Percentiles rank a stretch among this genome's conserved stretches.
Conservation (phyloP, 768 basidiomycete genomes). For the Hygrocybe punicea region DNA sequence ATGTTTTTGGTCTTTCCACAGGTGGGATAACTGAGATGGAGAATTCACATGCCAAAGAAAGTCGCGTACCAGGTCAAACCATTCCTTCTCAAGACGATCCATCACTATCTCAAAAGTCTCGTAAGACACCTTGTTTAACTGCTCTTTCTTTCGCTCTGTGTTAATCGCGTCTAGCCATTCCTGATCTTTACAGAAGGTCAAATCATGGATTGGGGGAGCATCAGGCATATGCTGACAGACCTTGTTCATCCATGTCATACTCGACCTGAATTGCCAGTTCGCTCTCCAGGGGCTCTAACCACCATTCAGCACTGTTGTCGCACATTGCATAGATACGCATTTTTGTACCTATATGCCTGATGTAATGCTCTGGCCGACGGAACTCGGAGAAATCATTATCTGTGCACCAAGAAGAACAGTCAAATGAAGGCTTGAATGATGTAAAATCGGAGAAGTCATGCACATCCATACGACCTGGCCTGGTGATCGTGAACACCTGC, state of each 20-base stretch:
- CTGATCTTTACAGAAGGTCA: conserved; percentile 55
- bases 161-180: conserved; percentile 93
- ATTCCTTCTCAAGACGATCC: conserved; percentile 98
- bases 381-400: conserved; percentile 69
- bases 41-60: not conserved
- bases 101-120: conserved; percentile 95
- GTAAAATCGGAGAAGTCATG: conserved; percentile 26
- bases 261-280: conserved; percentile 93
- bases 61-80: conserved; percentile 83
- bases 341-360: conserved; percentile 78
- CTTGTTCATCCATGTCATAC: conserved; percentile 99
- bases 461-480: conserved; percentile 71
- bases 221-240: conserved; percentile 37
- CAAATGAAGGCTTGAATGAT: not conserved
- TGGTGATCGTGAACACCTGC: conserved; percentile 62
- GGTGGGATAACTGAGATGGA: not conserved
- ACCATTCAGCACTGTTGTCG: conserved; percentile 3
- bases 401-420: conserved; percentile 16
- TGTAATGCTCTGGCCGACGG: conserved; percentile 76
- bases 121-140: conserved; percentile 65
- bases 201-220: not conserved
- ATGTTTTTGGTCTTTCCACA: conserved; percentile 79
- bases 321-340: conserved; percentile 7
- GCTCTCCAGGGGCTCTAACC: conserved; percentile 81
- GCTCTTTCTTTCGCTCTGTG: conserved; percentile 71